Percentiles rank a stretch among this genome's conserved stretches.
Evolutionary conservation across 768 basidiomycete genomes (phyloP).

Genomic region (Termitomyces sp.): DNA sequence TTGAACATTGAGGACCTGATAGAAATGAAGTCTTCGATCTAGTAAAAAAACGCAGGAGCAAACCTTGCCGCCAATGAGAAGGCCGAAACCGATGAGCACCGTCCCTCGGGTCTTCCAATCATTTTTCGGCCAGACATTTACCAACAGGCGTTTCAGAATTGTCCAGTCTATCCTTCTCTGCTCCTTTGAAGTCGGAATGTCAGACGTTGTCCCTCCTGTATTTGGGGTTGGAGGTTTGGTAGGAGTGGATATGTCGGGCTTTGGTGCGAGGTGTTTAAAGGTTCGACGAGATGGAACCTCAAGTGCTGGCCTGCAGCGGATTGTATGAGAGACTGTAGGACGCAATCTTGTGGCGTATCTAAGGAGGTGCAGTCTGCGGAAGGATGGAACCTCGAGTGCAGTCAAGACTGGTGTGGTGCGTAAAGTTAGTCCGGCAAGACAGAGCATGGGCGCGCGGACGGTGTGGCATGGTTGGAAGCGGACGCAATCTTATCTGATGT

Average conservation of each 20-base stretch:
- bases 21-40: neutral
- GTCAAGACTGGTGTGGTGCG: neutral
- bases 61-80: slow-evolving; percentile 87
- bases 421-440: neutral
- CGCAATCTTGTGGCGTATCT: neutral
- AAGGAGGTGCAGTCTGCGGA: slow-evolving; percentile 1
- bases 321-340: neutral
- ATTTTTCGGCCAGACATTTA: slow-evolving; percentile 88
- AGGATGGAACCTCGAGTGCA: neutral
- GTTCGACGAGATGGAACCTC: slow-evolving; percentile 4
- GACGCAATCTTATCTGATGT: neutral
- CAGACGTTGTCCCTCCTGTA: slow-evolving; percentile 1
- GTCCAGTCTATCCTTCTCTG: slow-evolving; percentile 80
- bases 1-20: slow-evolving; percentile 89
- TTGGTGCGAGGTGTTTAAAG: slow-evolving; percentile 16
- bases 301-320: neutral
- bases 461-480: neutral
- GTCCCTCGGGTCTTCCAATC: slow-evolving; percentile 80
- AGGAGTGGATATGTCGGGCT: slow-evolving; percentile 12
- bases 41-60: slow-evolving; percentile 13
- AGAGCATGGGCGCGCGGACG: neutral
- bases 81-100: slow-evolving; percentile 75
- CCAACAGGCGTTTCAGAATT: slow-evolving; percentile 77
- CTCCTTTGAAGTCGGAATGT: slow-evolving; percentile 31
- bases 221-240: neutral